These are phyloP conservation scores for Blastocystis hominis DNA, from an alignment of 352 stramenopile species.

Conservation along the genomic window DNA sequence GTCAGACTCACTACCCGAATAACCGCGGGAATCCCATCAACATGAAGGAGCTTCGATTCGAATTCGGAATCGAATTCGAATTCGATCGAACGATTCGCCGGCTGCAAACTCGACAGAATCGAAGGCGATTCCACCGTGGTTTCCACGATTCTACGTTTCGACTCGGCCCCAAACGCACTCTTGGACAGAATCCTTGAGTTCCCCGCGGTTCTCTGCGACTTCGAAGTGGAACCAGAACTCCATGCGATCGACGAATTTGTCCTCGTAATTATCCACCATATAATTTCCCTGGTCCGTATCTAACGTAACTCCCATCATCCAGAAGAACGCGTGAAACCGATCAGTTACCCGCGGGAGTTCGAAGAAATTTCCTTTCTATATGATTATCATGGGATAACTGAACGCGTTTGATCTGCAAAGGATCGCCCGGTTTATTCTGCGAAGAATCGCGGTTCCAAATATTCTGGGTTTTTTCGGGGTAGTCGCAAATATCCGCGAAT, in stretches of 20 bases:
- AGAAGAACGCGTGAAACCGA: conserved; percentile 6
- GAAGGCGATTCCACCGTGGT: background rate
- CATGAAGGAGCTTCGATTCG: too few relatives aligned
- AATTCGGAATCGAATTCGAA: too few relatives aligned
- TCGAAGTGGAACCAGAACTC: background rate
- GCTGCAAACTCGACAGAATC: background rate
- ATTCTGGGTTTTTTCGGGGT: background rate
- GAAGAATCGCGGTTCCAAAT: background rate
- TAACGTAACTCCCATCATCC: background rate
- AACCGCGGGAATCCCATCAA: background rate
- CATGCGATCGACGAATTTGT: background rate
- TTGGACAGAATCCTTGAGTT: background rate
- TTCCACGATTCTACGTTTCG: background rate
- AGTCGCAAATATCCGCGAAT: conserved; percentile 11
- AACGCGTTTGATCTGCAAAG: background rate
- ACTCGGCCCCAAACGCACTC: background rate
- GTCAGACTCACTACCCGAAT: background rate
- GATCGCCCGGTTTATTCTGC: background rate
- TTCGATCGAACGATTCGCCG: background rate
- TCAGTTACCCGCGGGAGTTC: background rate
- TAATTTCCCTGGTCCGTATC: background rate
- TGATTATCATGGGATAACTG: background rate
- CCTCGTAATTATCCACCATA: background rate
- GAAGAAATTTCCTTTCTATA: background rate
- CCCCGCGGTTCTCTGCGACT: background rate